Base-by-base conservation (phyloP, 257 asterid species). In the Capsicum baccatum region DNA sequence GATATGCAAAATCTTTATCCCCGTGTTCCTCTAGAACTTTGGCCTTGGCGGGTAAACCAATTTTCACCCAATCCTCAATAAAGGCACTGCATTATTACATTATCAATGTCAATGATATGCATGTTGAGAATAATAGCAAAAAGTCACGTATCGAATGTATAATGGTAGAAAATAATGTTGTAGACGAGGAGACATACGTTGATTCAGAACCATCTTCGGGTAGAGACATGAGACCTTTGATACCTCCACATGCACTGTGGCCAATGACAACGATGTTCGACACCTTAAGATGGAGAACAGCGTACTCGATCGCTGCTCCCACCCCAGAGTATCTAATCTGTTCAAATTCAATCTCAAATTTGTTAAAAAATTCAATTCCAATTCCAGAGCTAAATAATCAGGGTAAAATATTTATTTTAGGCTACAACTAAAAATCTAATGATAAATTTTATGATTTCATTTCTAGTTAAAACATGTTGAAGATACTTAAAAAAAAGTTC, bases 211-310 rank as follows among this genome's bases (percentile, higher is more conserved):
- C 99, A 57, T 94, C 93, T 9, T 66, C 91, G 9, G 95, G 87
- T 86, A 96, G 89, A 86, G 98, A 92, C 97, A 96, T 91, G 87
- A 96, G 98, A 50, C 98, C 99, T 89, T 96, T 96, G 81, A 96
- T 96, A 37, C 98, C 99, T 84, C 99, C 99, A 83, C 99, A 94
- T 35, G 94, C 93, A 21, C 99, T 96, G 92, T 96, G 99, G 21
- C 99, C 99, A 85, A 96, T 93, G 80, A 96, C 99, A 4, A 94
- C 90, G 33, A 96, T 96, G 85, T 92, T 90, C 90, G 87, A 83
- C 71, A 96, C 99, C 97, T 96, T 96, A 67, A 96, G 94, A 89
- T 89, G 93, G 58, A 96, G 92, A 47, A 94, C 98, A 83, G 92
- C 99, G 83, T 89, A 96, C 89, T 96, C 99, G 64, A 96, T 74